Evolutionary conservation across 2,329 filamentous ascomycete species (phyloP).

Genomic region (Pyrenophora tritici-repentis): DNA sequence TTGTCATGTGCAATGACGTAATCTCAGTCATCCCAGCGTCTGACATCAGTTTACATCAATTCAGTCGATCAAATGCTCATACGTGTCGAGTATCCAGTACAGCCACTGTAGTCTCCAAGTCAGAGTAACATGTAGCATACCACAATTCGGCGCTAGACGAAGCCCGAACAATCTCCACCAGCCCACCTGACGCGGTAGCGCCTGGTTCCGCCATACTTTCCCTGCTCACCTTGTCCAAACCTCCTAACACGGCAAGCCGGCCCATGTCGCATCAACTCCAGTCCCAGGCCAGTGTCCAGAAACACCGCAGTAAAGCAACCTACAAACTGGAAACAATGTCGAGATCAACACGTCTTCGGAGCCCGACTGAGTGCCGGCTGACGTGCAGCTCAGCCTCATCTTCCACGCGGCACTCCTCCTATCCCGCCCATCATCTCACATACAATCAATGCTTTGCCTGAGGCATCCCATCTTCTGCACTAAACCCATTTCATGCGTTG

Average conservation of each 20-base stretch:
- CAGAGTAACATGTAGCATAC: too few relatives aligned
- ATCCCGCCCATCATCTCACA: background rate
- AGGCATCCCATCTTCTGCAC: too few relatives aligned
- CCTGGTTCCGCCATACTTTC: conserved; percentile 2
- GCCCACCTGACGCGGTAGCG: too few relatives aligned
- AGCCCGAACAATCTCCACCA: too few relatives aligned
- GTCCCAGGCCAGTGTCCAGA: too few relatives aligned
- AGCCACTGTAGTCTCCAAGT: background rate
- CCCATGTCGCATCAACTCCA: background rate
- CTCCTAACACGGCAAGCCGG: background rate
- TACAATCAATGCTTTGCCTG: background rate
- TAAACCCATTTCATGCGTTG: too few relatives aligned
- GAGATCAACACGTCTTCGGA: too few relatives aligned
- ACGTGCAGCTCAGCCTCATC: background rate
- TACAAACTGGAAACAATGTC: background rate
- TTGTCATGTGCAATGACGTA: conserved; percentile 3
- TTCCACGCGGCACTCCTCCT: too few relatives aligned
- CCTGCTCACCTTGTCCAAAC: background rate
- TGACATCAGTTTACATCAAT: too few relatives aligned
- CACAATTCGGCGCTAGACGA: too few relatives aligned
- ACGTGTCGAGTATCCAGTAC: conserved; percentile 1
- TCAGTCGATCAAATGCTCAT: background rate
- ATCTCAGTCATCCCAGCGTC: background rate
- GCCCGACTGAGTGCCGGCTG: background rate
- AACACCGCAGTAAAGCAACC: too few relatives aligned